Evolutionary conservation across 768 basidiomycete species (phyloP).

Genomic region (Lentinula raphanica): DNA sequence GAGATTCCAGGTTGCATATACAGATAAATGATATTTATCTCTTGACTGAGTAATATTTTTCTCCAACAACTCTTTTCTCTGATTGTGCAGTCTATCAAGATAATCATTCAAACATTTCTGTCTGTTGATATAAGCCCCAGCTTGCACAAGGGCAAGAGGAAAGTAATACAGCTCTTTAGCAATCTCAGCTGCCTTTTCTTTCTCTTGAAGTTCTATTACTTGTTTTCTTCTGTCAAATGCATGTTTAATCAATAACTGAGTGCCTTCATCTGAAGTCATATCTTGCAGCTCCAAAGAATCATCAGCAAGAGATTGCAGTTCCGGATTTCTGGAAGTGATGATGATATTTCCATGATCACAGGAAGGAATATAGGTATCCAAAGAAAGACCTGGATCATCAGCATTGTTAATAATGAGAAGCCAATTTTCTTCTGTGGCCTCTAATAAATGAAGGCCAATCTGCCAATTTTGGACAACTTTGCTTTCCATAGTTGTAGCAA

Average conservation of each 20-base stretch:
- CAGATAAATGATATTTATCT: background rate
- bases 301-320: background rate
- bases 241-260: background rate
- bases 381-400: constrained; percentile 4
- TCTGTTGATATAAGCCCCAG: constrained; percentile 1
- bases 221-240: background rate
- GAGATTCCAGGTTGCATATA: background rate
- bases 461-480: background rate
- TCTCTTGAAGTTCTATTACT: background rate
- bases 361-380: background rate
- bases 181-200: background rate
- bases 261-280: background rate
- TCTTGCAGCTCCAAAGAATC: background rate
- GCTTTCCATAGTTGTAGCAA: background rate
- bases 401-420: constrained; percentile 10
- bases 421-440: constrained; percentile 5
- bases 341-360: constrained; percentile 10
- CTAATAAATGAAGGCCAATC: background rate
- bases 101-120: background rate
- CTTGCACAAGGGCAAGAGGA: constrained; percentile 1
- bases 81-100: background rate
- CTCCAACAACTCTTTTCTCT: background rate
- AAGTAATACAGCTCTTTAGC: background rate
- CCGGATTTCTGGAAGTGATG: constrained; percentile 6
- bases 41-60: background rate